These are phyloP conservation scores for Naganishia onofrii DNA, from an alignment of 768 basidiomycete species.

Conservation along the genomic window DNA sequence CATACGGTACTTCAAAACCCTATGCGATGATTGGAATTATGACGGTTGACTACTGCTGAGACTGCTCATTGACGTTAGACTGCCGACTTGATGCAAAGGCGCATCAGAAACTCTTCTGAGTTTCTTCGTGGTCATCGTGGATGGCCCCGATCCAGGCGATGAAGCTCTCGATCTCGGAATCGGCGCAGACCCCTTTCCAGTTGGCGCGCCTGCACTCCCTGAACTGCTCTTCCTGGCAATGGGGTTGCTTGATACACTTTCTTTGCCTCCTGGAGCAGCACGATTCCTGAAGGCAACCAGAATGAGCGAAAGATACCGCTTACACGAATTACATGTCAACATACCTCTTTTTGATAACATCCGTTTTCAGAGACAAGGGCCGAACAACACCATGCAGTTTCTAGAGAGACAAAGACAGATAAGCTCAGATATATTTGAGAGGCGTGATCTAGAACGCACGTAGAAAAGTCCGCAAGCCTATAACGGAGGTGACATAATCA, in stretches of 20 bases:
- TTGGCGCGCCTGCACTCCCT: background rate
- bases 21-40: background rate
- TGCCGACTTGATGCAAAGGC: background rate
- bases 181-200: background rate
- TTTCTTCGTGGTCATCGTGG: background rate
- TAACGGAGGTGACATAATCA: background rate
- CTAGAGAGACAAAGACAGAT: background rate
- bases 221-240: constrained; percentile 10
- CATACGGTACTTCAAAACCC: background rate
- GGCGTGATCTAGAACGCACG: constrained; percentile 56
- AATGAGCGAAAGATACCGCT: background rate
- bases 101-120: constrained; percentile 8
- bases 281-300: constrained; percentile 19
- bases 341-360: constrained; percentile 84
- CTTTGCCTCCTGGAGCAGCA: constrained; percentile 28
- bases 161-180: constrained; percentile 4
- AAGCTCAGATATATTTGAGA: background rate
- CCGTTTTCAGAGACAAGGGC: constrained; percentile 90
- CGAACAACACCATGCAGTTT: constrained; percentile 95
- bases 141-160: constrained; percentile 1
- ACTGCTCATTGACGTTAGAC: constrained; percentile 2
- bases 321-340: background rate
- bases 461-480: constrained; percentile 90
- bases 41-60: constrained; percentile 10
- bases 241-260: constrained; percentile 7